Conservation (phyloP, 345 rosid genomes). For the Stellera chamaejasme region DNA sequence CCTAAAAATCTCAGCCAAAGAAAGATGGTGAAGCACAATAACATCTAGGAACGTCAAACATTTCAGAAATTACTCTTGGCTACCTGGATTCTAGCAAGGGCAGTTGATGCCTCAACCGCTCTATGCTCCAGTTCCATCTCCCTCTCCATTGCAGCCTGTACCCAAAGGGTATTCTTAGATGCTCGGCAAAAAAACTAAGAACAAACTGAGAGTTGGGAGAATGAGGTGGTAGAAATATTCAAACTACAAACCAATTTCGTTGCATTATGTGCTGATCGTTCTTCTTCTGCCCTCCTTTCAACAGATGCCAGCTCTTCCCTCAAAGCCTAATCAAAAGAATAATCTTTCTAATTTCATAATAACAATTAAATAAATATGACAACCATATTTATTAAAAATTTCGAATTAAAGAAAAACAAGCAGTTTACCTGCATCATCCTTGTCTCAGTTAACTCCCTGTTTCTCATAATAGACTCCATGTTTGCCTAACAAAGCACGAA, state of each 20-base stretch:
- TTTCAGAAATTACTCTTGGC: slow-evolving; percentile 15
- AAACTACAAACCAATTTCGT: slow-evolving; percentile 68
- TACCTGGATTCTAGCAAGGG: slow-evolving; percentile 94
- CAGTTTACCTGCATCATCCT: slow-evolving; percentile 95
- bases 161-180: slow-evolving; percentile 10
- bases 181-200: slow-evolving; percentile 4
- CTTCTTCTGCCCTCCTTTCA: slow-evolving; percentile 96
- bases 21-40: too few relatives aligned
- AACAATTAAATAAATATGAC: slow-evolving; percentile 9
- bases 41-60: slow-evolving; percentile 6
- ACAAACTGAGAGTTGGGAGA: slow-evolving; percentile 4
- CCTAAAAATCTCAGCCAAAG: too few relatives aligned
- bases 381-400: neutral
- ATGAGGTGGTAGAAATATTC: neutral
- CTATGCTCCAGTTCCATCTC: slow-evolving; percentile 91
- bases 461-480: slow-evolving; percentile 95
- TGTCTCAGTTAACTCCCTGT: slow-evolving; percentile 93
- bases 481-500: slow-evolving; percentile 43
- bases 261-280: slow-evolving; percentile 81
- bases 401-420: slow-evolving; percentile 7
- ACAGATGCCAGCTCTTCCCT: slow-evolving; percentile 93
- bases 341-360: slow-evolving; percentile 12
- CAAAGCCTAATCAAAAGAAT: slow-evolving; percentile 50
- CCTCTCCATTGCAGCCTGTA: slow-evolving; percentile 96
- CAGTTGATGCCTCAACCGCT: slow-evolving; percentile 91